A percentile compares a stretch with the other conserved stretches of the same genome.
Evolutionary conservation across 345 rosid species (phyloP).

Genomic region (Luvunga scandens): DNA sequence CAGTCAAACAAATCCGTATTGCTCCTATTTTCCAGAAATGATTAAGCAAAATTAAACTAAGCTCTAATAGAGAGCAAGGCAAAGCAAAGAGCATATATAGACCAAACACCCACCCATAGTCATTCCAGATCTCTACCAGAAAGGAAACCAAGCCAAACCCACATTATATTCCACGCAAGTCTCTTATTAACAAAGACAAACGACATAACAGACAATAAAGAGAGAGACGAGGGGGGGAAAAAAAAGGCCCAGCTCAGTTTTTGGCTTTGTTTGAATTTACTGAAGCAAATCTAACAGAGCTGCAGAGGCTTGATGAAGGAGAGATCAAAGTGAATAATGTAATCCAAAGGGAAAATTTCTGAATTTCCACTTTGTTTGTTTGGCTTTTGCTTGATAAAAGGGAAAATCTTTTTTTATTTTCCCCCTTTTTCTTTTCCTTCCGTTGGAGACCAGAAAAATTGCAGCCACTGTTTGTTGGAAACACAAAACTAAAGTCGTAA

Average conservation of each 20-base stretch:
- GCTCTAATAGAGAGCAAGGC: background rate
- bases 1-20: constrained; percentile 14
- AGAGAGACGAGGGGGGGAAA: background rate
- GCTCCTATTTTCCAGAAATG: constrained; percentile 3
- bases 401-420: constrained; percentile 39
- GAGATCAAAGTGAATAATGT: constrained; percentile 32
- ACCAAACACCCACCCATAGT: constrained; percentile 25
- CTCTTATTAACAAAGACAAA: constrained; percentile 18
- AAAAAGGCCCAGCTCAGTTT: constrained; percentile 23
- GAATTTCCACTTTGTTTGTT: constrained; percentile 40
- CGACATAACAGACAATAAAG: background rate
- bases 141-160: constrained; percentile 36
- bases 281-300: constrained; percentile 27
- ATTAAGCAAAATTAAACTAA: background rate
- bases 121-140: constrained; percentile 34
- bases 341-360: constrained; percentile 35
- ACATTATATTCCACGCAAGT: constrained; percentile 21
- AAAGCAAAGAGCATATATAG: constrained; percentile 7
- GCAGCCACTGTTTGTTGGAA: constrained; percentile 25
- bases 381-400: constrained; percentile 55
- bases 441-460: constrained; percentile 25
- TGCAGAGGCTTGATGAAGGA: constrained; percentile 15
- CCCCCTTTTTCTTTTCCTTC: constrained; percentile 3
- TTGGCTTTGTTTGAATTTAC: constrained; percentile 26
- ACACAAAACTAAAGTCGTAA: background rate